Base-by-base conservation (phyloP, 345 rosid genomes). In the Heritiera littoralis region DNA sequence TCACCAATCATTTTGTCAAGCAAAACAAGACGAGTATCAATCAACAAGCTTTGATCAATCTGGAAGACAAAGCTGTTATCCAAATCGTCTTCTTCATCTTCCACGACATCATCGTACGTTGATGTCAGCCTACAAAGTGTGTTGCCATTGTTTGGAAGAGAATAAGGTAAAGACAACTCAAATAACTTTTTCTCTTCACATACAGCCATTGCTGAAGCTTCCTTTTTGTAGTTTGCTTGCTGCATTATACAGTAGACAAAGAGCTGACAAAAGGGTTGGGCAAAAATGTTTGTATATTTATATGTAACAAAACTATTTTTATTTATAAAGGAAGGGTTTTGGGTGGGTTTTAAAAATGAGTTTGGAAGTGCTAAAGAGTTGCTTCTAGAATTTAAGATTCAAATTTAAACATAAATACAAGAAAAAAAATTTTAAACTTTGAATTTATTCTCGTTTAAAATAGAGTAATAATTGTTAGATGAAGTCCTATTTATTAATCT, bases 1-100 rank as follows among this genome's bases (percentile, higher is more conserved):
- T 88, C 90, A 14, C 90, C 88, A 23, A 90, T 90, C 85, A 87
- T 83, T 49, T 77, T 78, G 17, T 80, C 79, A 1, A 79, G 15
- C 49, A 54, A 54, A 49, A 92, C 67, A 32, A 7, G 75, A 41
- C 83, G 58, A 46, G 87, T 83, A 52, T 90, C 82, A 72, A 92
- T 73, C 56, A 92, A 82, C 81, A 85, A 80, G 56, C 78, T 84
- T 4, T 38, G 65, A 49, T 81, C 85, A 71, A 92, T 87, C 32
- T 20, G 76, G 64, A 88, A 87, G 54, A 46, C 79, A 68, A 85
- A 90, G 12, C 43, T 63, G n/a, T 6, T 18, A 2, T 55, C 60
- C 2, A 73, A 20, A 48, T 71, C 81, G 9, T 72, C 75, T 11
- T 54, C 82, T 4, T 76, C 79, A 35, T 35, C 72, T 9, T 63